These are phyloP conservation scores for Candida sp. DNA, from an alignment of 1,139 yeast species.

Conservation along the genomic window DNA sequence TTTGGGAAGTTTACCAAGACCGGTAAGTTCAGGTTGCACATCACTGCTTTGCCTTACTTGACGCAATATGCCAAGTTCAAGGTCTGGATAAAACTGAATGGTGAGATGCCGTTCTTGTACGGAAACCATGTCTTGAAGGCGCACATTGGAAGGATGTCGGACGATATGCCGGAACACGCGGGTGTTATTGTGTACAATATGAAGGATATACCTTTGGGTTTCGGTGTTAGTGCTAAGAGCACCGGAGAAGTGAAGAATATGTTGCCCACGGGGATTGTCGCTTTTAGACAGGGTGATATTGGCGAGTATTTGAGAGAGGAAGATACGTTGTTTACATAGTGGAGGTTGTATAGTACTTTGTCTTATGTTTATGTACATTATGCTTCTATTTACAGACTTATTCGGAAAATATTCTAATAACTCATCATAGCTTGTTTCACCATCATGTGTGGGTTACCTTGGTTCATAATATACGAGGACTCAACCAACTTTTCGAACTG, in stretches of 20 bases:
- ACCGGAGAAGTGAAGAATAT: slow-evolving; percentile 88
- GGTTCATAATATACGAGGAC: slow-evolving; percentile 68
- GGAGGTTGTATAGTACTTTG: background rate
- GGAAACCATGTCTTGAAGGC: slow-evolving; percentile 98
- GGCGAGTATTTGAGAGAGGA: slow-evolving; percentile 99
- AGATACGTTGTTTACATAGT: slow-evolving; percentile 87
- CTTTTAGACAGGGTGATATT: slow-evolving; percentile 96
- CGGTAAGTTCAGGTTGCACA: slow-evolving; percentile 93
- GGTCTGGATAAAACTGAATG: slow-evolving; percentile 95
- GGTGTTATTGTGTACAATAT: slow-evolving; percentile 92
- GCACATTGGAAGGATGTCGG: slow-evolving; percentile 95
- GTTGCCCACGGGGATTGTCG: slow-evolving; percentile 94
- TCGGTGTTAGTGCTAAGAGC: slow-evolving; percentile 93
- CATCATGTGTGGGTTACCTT: slow-evolving; percentile 80
- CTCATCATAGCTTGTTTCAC: slow-evolving; percentile 44
- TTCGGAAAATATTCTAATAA: slow-evolving; percentile 15
- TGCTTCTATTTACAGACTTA: slow-evolving; percentile 2
- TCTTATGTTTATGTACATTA: slow-evolving; percentile 1
- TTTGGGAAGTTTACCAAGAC: slow-evolving; percentile 98
- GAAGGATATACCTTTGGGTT: slow-evolving; percentile 94
- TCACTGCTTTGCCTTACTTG: slow-evolving; percentile 84
- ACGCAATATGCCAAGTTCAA: slow-evolving; percentile 92
- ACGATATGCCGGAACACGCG: slow-evolving; percentile 97
- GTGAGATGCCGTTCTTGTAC: slow-evolving; percentile 98
- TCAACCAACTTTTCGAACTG: slow-evolving; percentile 43